Evolutionary conservation across 2,329 filamentous ascomycete genomes (phyloP).

Genomic region (Venturiaceae sp.): DNA sequence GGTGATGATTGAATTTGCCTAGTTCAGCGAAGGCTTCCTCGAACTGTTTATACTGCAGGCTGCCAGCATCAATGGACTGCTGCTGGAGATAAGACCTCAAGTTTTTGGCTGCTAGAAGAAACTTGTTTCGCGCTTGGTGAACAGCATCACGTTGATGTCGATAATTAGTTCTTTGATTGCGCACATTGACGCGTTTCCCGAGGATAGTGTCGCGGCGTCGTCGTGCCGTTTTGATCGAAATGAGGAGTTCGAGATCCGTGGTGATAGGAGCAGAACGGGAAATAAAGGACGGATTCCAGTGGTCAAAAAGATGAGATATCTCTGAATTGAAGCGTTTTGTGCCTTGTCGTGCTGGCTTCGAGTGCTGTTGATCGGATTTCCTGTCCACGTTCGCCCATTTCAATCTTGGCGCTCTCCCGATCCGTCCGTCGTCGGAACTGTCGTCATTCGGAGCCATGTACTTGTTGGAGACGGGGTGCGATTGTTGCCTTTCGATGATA

Average conservation of each 20-base stretch:
- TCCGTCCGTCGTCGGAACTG: not conserved
- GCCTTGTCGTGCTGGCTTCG: not conserved
- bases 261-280: not conserved
- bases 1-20: not conserved
- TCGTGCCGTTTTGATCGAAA: not conserved
- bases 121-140: not conserved
- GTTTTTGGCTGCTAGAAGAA: not conserved
- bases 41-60: not conserved
- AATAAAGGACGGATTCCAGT: not conserved
- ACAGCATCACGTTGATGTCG: not conserved
- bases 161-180: not conserved
- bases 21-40: not conserved
- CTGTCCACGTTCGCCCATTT: not conserved
- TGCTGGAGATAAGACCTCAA: not conserved
- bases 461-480: not conserved
- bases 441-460: not conserved
- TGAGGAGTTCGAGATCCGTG: not conserved
- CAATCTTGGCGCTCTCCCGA: not conserved
- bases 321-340: not conserved
- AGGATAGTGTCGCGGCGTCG: not conserved
- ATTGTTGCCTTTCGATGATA: no score
- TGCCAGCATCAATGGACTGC: not conserved
- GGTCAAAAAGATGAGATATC: not conserved
- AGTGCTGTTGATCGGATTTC: not conserved
- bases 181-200: not conserved